phyloP scores from a whole-genome alignment of 306 rosid species.

The Myrica gale region DNA sequence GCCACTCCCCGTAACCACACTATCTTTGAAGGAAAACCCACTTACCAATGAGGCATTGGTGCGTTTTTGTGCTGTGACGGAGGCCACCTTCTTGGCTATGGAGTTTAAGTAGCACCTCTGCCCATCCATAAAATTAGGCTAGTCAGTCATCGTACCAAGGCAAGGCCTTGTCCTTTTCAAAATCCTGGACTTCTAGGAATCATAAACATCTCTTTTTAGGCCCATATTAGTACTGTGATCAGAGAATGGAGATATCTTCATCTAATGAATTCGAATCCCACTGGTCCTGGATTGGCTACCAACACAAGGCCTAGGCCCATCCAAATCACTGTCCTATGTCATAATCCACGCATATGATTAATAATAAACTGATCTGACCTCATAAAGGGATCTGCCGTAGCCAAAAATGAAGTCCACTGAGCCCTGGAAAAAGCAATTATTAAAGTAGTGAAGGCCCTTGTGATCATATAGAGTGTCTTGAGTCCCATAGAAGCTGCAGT shows the following conservation, averaged over 20 bases:
- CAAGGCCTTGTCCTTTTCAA: background rate
- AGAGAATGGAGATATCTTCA: background rate
- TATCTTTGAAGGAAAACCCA: constrained; percentile 67
- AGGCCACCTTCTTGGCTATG: constrained; percentile 52
- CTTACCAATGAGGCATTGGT: constrained; percentile 50
- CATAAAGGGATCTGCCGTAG: constrained; percentile 60
- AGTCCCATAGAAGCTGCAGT: constrained; percentile 59
- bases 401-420: constrained; percentile 78
- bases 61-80: constrained; percentile 69
- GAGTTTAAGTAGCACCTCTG: constrained; percentile 65
- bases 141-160: background rate
- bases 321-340: background rate
- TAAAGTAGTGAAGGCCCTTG: constrained; percentile 73
- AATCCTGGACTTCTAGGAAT: no score
- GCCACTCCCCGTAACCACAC: constrained; percentile 56
- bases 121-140: background rate
- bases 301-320: background rate
- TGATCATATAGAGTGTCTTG: constrained; percentile 81
- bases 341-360: no score
- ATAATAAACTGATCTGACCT: constrained; percentile 39
- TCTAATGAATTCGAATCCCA: no score
- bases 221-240: background rate
- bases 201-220: background rate
- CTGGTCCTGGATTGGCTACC: background rate
- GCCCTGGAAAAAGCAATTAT: constrained; percentile 64